These are phyloP conservation scores for Trichomonas tenax DNA, from an alignment of 208 protist species.

Conservation along the genomic window DNA sequence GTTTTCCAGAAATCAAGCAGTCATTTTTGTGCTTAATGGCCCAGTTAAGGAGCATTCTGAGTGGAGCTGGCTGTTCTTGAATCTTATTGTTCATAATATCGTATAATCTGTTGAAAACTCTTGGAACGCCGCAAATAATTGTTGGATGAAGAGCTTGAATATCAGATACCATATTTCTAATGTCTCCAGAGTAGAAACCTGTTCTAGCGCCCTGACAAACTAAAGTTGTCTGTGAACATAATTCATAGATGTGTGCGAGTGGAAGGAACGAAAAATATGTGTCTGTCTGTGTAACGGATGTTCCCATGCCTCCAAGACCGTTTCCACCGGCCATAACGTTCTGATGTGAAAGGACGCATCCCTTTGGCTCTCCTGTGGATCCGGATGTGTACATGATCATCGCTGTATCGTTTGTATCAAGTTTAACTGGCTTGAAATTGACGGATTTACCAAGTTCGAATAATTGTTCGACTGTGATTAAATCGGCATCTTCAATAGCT, in stretches of 20 bases:
- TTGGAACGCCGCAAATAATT: constrained; percentile 50
- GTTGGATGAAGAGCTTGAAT: constrained; percentile 51
- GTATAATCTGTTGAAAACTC: constrained; percentile 53
- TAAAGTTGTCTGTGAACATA: constrained; percentile 16
- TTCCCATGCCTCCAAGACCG: neutral
- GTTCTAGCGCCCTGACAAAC: constrained; percentile 34
- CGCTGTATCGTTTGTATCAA: neutral
- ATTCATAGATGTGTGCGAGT: neutral
- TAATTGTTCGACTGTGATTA: neutral
- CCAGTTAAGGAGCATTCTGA: neutral
- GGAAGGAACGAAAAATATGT: neutral
- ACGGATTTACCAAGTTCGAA: neutral
- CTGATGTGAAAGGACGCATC: neutral
- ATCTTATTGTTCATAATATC: neutral
- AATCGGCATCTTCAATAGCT: neutral
- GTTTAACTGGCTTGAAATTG: neutral
- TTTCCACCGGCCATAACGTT: neutral
- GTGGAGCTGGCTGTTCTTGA: neutral
- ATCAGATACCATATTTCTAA: constrained; percentile 49
- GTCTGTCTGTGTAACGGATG: neutral
- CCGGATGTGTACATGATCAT: neutral
- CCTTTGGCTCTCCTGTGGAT: constrained; percentile 13
- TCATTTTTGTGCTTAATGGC: neutral
- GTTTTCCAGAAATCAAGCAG: neutral
- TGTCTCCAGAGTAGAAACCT: constrained; percentile 50